Percentiles rank a stretch among this genome's conserved stretches.
phyloP scores from a whole-genome alignment of 208 protist genomes.

The Leptomonas pyrrhocoris region DNA sequence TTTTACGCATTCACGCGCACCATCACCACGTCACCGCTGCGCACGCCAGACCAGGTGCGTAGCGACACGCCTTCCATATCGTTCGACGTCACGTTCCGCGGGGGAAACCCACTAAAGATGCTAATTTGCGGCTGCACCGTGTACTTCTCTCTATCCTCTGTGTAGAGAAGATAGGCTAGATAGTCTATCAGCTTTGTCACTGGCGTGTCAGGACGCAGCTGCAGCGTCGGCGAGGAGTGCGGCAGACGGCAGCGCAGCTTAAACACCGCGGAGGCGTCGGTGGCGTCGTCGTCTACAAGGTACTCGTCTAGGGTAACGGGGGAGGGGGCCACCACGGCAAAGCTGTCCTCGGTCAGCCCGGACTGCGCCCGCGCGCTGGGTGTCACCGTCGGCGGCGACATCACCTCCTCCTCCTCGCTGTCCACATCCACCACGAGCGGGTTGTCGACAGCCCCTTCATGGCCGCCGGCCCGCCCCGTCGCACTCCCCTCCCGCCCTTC shows the following conservation, averaged over 20 bases:
- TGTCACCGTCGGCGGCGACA: conserved; percentile 31
- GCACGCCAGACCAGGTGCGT: conserved; percentile 40
- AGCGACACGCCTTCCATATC: conserved; percentile 37
- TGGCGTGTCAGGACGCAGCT: conserved; percentile 60
- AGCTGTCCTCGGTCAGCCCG: conserved; percentile 5
- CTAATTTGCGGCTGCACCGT: conserved; percentile 38
- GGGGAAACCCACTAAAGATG: conserved; percentile 56
- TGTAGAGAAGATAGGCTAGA: conserved; percentile 62
- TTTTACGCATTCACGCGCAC: conserved; percentile 46
- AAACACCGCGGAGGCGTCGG: conserved; percentile 29
- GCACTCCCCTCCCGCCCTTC: background rate
- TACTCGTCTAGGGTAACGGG: conserved; percentile 18
- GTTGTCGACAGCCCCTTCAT: background rate
- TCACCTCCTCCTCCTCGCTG: conserved; percentile 25
- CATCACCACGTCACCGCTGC: conserved; percentile 68
- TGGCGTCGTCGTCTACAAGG: conserved; percentile 12
- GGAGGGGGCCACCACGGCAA: conserved; percentile 12
- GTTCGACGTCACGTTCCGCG: conserved; percentile 40
- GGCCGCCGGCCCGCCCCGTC: background rate
- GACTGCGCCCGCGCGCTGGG: conserved; percentile 1
- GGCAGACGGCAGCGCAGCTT: conserved; percentile 70
- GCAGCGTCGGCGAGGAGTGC: conserved; percentile 45
- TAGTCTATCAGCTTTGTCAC: conserved; percentile 55
- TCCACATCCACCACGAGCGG: conserved; percentile 35
- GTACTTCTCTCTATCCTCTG: conserved; percentile 43